Evolutionary conservation across 192 early-diverging fungal genomes (phyloP), one percentile per base, ranked within the genome.

Genomic region (Podila epigama): DNA sequence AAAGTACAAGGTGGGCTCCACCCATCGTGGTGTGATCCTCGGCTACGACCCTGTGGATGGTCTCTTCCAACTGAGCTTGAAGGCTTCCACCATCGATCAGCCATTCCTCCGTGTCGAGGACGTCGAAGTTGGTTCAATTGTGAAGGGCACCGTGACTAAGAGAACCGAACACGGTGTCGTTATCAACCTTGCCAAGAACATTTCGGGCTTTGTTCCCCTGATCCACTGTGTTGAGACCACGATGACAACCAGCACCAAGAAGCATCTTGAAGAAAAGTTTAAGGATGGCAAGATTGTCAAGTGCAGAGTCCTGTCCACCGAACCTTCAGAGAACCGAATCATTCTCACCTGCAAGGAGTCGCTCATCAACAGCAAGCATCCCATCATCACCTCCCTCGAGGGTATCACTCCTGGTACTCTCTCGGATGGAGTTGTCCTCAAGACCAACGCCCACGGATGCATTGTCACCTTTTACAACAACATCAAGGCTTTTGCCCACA

Each of bases 381-480:
- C 91, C 12, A 70, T 87, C 31, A 82, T 97, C 33, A 78, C 71
- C 0, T 81, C 85, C 11, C 89, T 92, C 51, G 82, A 85, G 15
- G 84, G 83, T 27, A 84, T 87, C 4, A 70, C 87, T 18, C 82
- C 86, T 4, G 94, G 92, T 25, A 79, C 69, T 15, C 58, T 92
- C 29, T 85, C 85, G 7, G 81, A 88, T 57, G 93, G 93, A 59
- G 86, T 88, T 10, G 88, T 96, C 61, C 63, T 75, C 2, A 70
- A 81, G 40, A 81, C 93, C 32, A 86, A 83, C 36, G 59, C 82
- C 11, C 84, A 84, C 37, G 94, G 94, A 42, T 89, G 88, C 56
- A 79, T 95, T 39, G 89, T 96, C 9, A 59, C 67, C 11, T 95
- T 97, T 60, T 98, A 91, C 85, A 89, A 92, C 81, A 83, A 91